Conservation (phyloP, 345 rosid genomes). For the Crucihimalaya himalaica region DNA sequence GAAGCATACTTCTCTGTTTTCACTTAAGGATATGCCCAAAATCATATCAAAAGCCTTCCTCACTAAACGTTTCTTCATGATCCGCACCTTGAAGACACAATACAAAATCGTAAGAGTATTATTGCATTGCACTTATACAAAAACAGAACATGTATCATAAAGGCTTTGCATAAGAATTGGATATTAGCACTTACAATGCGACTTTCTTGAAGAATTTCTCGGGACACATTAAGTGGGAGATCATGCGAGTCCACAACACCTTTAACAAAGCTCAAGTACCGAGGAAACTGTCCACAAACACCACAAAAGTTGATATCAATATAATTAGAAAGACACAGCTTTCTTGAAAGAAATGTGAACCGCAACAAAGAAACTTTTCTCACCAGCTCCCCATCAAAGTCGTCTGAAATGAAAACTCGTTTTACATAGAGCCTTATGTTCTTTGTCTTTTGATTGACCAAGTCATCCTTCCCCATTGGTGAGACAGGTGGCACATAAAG, state of each 20-base stretch:
- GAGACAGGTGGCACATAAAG: conserved; percentile 84
- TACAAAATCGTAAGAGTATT: conserved; percentile 8
- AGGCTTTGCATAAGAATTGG: background rate
- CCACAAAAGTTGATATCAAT: background rate
- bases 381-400: conserved; percentile 98
- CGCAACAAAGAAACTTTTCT: conserved; percentile 33
- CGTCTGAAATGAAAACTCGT: conserved; percentile 95
- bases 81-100: conserved; percentile 65
- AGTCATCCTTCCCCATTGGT: conserved; percentile 81
- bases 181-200: conserved; percentile 61
- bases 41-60: conserved; percentile 96
- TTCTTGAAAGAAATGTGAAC: background rate
- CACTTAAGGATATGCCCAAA: conserved; percentile 86
- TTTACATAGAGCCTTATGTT: conserved; percentile 95
- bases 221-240: conserved; percentile 95
- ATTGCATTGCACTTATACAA: background rate
- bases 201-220: conserved; percentile 99
- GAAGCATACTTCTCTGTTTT: conserved; percentile 71
- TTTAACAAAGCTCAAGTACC: conserved; percentile 90
- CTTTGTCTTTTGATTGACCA: conserved; percentile 88
- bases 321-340: background rate
- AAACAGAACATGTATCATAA: background rate
- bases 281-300: conserved; percentile 67
- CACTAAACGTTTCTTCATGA: conserved; percentile 91
- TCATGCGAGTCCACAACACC: conserved; percentile 98